Evolutionary conservation across 208 protist species (phyloP).

Genomic region (Leishmania braziliensis): DNA sequence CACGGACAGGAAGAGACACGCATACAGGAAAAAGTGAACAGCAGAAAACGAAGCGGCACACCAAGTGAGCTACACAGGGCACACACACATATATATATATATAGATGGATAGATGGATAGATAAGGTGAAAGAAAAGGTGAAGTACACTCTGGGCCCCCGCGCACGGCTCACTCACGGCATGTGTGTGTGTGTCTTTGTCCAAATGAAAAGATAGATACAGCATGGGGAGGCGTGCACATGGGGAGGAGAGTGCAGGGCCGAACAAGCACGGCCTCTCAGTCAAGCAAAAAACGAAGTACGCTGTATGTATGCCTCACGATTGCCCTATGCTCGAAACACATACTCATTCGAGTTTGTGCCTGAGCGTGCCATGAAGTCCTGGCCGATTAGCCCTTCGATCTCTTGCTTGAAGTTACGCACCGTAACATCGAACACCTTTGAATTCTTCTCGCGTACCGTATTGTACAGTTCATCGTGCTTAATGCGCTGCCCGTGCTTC

Average conservation of each 20-base stretch:
- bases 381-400: constrained; percentile 61
- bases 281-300: neutral
- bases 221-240: neutral
- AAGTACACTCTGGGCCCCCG: neutral
- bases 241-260: neutral
- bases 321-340: constrained; percentile 20
- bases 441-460: constrained; percentile 34
- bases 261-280: neutral
- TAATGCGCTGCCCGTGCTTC: constrained; percentile 38
- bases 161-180: neutral
- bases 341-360: constrained; percentile 19
- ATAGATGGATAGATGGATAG: neutral
- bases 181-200: neutral
- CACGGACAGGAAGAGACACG: neutral
- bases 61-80: neutral
- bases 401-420: constrained; percentile 51
- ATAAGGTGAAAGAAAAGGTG: neutral
- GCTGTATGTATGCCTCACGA: neutral
- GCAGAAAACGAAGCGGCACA: neutral
- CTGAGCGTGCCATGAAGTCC: constrained; percentile 44
- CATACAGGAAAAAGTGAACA: neutral
- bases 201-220: neutral
- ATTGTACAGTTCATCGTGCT: constrained; percentile 44
- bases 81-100: neutral
- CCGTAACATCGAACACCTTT: constrained; percentile 33